Conservation (phyloP, 805 yeast species). For the Yarrowia osloensis region DNA sequence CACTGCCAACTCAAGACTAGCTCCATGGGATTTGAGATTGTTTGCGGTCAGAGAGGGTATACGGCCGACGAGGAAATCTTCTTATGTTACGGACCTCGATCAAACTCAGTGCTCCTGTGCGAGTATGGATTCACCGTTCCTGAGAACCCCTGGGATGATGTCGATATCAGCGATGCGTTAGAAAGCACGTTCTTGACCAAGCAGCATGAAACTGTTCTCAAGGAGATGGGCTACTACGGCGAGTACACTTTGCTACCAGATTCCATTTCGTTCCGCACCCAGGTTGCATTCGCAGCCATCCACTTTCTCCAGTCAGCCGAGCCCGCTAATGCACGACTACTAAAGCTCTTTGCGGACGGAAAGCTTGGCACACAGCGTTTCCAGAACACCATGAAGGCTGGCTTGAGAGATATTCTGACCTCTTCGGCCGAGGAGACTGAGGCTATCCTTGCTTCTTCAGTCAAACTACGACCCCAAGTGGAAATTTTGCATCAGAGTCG, state of each 20-base stretch:
- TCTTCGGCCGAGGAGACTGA: neutral
- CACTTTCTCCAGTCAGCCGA: conserved; percentile 15
- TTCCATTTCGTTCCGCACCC: conserved; percentile 68
- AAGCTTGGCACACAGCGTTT: conserved; percentile 20
- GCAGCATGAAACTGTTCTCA: conserved; percentile 50
- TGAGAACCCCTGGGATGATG: conserved; percentile 64
- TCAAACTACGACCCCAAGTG: conserved; percentile 7
- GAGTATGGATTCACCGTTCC: conserved; percentile 81
- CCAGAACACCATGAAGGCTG: conserved; percentile 16
- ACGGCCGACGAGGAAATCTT: conserved; percentile 57
- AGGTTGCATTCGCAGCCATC: conserved; percentile 64
- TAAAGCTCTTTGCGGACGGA: conserved; percentile 19
- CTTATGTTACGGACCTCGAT: conserved; percentile 85
- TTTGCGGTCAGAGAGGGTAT: conserved; percentile 43
- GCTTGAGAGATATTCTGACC: conserved; percentile 17
- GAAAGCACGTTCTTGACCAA: conserved; percentile 43
- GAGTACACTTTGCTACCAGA: conserved; percentile 65
- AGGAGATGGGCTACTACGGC: conserved; percentile 60
- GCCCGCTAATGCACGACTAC: conserved; percentile 8
- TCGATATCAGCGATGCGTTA: conserved; percentile 61
- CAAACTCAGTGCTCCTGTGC: conserved; percentile 74
- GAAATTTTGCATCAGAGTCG: conserved; percentile 21
- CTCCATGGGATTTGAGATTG: conserved; percentile 55
- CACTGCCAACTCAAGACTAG: conserved; percentile 45
- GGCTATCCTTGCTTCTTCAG: neutral